Base-by-base conservation (phyloP, 768 basidiomycete genomes). In the Epithele typhae region DNA sequence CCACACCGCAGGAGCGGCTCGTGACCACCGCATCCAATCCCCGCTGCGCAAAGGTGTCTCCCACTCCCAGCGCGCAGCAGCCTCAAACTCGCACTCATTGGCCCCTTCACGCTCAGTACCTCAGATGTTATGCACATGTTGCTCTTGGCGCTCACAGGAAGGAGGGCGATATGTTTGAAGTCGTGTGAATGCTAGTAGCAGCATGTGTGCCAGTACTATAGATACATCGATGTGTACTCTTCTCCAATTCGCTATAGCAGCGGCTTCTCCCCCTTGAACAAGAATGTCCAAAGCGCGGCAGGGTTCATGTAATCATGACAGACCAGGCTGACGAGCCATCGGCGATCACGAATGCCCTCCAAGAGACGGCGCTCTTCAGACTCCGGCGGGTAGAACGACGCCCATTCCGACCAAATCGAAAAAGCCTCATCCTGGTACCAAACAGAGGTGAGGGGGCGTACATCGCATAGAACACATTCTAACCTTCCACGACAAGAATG, bases 401-500 rank as follows among this genome's bases (percentile, higher is more conserved):
- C 85, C 96, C 96, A 99, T 53, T 93, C 87, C 1, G 81, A 76
- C 95, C 95, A 99, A 46, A 93, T 94, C 8, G 84, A 84, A 64
- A 96, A 99, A 0, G 92, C 94, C 63, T 98, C 96, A 25, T 95
- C 91, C 93, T 97, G 62, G 47, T 37, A 12, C 34, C 34, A 24
- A 44, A 27, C 47, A 37, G 46, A 14, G 21, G 42, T 25, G 21
- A 33, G 27, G 7, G 18, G n/a, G 12, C 1, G 15, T 9, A 27
- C 9, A 42, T 36, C 4, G 25, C 10, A 15, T 19, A 23, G 3
- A 8, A 17, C 11, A 37, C 10, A 21, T 22, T 45, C 76, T 40
- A 37, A 93, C 95, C 85, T 94, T 97, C 96, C 96, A 99, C 0
- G 92, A 84, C 27, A 90, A 67, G 74, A 99, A 99, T 12, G 92